A percentile compares a stretch with the other conserved stretches of the same genome.
Conservation (phyloP, 441 rosid genomes). For the Bruguiera hainesii region DNA sequence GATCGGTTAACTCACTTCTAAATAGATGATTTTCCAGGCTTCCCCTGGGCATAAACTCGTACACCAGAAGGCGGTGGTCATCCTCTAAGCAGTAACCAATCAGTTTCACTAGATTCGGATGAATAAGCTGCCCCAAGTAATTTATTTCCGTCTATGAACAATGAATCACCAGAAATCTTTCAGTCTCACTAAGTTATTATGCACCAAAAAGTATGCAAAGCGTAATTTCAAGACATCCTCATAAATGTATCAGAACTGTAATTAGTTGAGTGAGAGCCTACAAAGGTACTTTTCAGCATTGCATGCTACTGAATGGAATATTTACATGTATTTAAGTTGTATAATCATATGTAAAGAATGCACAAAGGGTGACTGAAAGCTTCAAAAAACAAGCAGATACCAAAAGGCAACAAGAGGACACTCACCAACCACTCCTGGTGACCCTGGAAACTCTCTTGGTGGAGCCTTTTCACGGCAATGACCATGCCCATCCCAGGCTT, state of each 20-base stretch:
- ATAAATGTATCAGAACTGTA: not conserved
- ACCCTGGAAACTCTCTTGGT: slow-evolving; percentile 81
- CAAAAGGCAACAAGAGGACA: slow-evolving; percentile 10
- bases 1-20: slow-evolving; percentile 48
- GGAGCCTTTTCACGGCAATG: slow-evolving; percentile 80
- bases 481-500: slow-evolving; percentile 71
- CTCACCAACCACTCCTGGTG: slow-evolving; percentile 96
- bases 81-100: slow-evolving; percentile 87
- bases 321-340: not conserved
- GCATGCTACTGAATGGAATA: not conserved
- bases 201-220: not conserved
- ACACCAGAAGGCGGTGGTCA: slow-evolving; percentile 76
- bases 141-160: slow-evolving; percentile 69
- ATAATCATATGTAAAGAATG: not conserved
- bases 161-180: slow-evolving; percentile 10
- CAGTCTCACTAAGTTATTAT: slow-evolving; percentile 5
- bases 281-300: not conserved
- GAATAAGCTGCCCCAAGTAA: slow-evolving; percentile 76
- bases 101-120: slow-evolving; percentile 77
- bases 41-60: slow-evolving; percentile 89
- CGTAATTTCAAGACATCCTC: not conserved
- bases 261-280: not conserved
- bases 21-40: slow-evolving; percentile 89
- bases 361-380: not conserved
- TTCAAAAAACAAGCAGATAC: not conserved